Evolutionary conservation across 768 basidiomycete genomes (phyloP), one percentile per base, ranked within the genome.

Genomic region (Crepidotus variabilis): DNA sequence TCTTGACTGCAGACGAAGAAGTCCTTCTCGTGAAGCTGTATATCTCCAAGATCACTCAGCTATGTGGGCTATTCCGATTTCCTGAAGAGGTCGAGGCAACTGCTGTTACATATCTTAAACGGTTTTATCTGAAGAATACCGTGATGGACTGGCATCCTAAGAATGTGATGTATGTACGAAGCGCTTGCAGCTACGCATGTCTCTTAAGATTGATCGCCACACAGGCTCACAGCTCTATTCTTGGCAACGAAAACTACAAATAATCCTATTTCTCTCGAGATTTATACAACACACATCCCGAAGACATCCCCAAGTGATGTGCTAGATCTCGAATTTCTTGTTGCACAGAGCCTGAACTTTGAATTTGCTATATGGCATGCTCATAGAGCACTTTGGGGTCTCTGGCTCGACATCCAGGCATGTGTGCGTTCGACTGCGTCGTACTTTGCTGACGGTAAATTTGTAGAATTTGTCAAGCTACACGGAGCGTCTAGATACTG

Each of bases 81-180:
- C 89, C 92, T 0, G 92, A 96, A 63, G 87, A 93, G 65, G 93
- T 98, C 6, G 92, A 95, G 69, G 91, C 93, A 0, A 98, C 96
- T 2, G 94, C 94, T 0, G 81, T 91, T 56, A 86, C 82, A 55
- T 99, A 97, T 71, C 76, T 99, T 62, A 98, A 98, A 70, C 82
- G 97, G 3, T 99, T 99, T 72, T 99, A 98, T 68, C 80, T 98
- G 54, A 90, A 90, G 73, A 98, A 98, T 67, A 98, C 95, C 1
- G 93, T 94, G 52, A 98, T 98, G 94, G 97, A 98, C 68, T 98
- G 93, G 88, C 97, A 98, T 74, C 97, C 97, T 0, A 96, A 95
- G 73, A 94, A 92, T 66, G 92, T 99, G 65, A 99, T 99, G 97
- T 97, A 65, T 50, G 87, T 71, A 34, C 51, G 28, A 28, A 28